Conservation (phyloP, 371 early-diverging fungal species). For the Conidiobolus incongruus region DNA sequence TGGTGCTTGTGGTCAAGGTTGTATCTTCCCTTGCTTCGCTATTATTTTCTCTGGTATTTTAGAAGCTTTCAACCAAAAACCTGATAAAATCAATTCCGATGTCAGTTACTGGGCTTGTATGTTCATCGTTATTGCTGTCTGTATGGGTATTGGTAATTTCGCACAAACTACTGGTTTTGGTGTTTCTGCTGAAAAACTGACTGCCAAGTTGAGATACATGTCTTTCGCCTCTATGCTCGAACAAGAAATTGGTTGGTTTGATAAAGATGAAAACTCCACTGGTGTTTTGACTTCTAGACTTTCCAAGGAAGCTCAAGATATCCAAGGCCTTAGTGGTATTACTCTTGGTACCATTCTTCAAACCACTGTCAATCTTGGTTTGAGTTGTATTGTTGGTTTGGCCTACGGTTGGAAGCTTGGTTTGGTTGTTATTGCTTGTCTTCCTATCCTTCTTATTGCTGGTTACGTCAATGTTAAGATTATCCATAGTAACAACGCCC, state of each 20-base stretch:
- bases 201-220: slow-evolving; percentile 25
- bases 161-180: slow-evolving; percentile 16
- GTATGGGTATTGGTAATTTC: slow-evolving; percentile 18
- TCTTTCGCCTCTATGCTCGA: slow-evolving; percentile 33
- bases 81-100: slow-evolving; percentile 6
- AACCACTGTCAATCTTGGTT: slow-evolving; percentile 1
- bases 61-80: slow-evolving; percentile 11
- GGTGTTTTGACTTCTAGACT: slow-evolving; percentile 67
- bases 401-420: slow-evolving; percentile 37
- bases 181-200: slow-evolving; percentile 26
- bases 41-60: slow-evolving; percentile 26
- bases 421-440: slow-evolving; percentile 23
- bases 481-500: slow-evolving; percentile 5
- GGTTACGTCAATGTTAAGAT: slow-evolving; percentile 4
- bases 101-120: slow-evolving; percentile 49
- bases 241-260: slow-evolving; percentile 78
- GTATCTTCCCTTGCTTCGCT: slow-evolving; percentile 17
- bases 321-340: slow-evolving; percentile 20
- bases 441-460: slow-evolving; percentile 18
- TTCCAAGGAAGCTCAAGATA: slow-evolving; percentile 44
- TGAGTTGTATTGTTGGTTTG: slow-evolving; percentile 22
- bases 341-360: slow-evolving; percentile 7
- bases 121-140: slow-evolving; percentile 34
- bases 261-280: slow-evolving; percentile 48
- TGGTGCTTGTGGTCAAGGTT: slow-evolving; percentile 7